Evolutionary conservation across 768 basidiomycete genomes (phyloP).

Genomic region (Boletus rubescentipes): DNA sequence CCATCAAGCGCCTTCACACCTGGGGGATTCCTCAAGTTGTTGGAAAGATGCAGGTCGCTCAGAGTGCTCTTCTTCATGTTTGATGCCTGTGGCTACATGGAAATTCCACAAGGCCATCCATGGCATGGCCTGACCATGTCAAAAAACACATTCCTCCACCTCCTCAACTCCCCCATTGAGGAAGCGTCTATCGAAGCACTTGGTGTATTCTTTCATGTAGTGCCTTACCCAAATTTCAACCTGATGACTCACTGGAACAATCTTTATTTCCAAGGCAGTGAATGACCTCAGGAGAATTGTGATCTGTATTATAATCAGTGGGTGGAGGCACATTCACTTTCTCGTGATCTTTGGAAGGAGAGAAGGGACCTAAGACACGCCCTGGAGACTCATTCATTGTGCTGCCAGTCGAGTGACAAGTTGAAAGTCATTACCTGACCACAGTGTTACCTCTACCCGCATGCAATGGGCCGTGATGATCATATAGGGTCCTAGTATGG

Average conservation of each 20-base stretch:
- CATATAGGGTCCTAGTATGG: too few relatives aligned
- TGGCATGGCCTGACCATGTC: conserved; percentile 8
- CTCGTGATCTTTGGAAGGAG: too few relatives aligned
- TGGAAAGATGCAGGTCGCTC: conserved; percentile 16
- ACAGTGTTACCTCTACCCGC: too few relatives aligned
- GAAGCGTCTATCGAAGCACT: conserved; percentile 6
- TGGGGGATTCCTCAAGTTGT: conserved; percentile 1
- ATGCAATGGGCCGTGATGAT: too few relatives aligned
- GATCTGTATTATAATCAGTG: too few relatives aligned
- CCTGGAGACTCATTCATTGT: too few relatives aligned
- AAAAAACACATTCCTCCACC: not conserved
- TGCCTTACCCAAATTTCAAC: not conserved
- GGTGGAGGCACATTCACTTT: too few relatives aligned
- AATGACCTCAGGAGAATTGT: not conserved
- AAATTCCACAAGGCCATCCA: conserved; percentile 3
- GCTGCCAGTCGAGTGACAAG: too few relatives aligned
- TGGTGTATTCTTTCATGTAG: conserved; percentile 9
- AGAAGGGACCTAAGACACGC: conserved; percentile 1
- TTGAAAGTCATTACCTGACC: too few relatives aligned
- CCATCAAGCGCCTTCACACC: conserved; percentile 10
- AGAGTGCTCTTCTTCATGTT: not conserved
- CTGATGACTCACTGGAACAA: conserved; percentile 2
- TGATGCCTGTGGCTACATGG: conserved; percentile 6
- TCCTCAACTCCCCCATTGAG: conserved; percentile 1
- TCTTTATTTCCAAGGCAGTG: not conserved